These are phyloP conservation scores for Astraeus odoratus DNA, from an alignment of 768 basidiomycete genomes.

Conservation along the genomic window DNA sequence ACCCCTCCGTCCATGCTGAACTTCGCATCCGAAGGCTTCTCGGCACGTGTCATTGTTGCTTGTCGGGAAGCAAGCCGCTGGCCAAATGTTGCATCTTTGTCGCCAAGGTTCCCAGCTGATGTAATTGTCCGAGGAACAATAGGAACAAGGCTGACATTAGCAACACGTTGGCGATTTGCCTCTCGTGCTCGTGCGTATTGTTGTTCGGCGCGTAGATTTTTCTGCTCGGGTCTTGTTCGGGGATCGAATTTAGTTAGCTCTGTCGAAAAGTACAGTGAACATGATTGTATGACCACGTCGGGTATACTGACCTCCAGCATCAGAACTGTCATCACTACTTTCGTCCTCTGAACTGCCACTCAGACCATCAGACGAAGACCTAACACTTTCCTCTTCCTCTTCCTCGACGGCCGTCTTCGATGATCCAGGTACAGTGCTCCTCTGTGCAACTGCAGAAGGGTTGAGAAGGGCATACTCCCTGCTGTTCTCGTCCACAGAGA, in stretches of 20 bases:
- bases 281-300: slow-evolving; percentile 6
- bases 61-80: slow-evolving; percentile 44
- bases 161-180: slow-evolving; percentile 32
- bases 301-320: slow-evolving; percentile 43
- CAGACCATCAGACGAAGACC: slow-evolving; percentile 51
- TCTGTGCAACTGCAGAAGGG: slow-evolving; percentile 69
- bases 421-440: slow-evolving; percentile 25
- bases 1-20: slow-evolving; percentile 53
- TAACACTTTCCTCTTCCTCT: slow-evolving; percentile 84
- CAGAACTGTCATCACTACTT: slow-evolving; percentile 44
- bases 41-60: slow-evolving; percentile 8
- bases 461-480: slow-evolving; percentile 91
- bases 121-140: slow-evolving; percentile 40
- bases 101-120: slow-evolving; percentile 23
- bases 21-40: slow-evolving; percentile 15
- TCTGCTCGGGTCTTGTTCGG: slow-evolving; percentile 42
- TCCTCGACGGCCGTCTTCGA: slow-evolving; percentile 79
- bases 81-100: slow-evolving; percentile 62
- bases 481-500: slow-evolving; percentile 81
- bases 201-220: slow-evolving; percentile 40
- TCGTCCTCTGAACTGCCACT: slow-evolving; percentile 39
- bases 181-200: slow-evolving; percentile 37
- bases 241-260: slow-evolving; percentile 54
- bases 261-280: slow-evolving; percentile 18
- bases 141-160: slow-evolving; percentile 60